Percentiles rank a stretch among this genome's conserved stretches.
Conservation (phyloP, 2,329 filamentous ascomycete species). For the Metarhizium humberi region DNA sequence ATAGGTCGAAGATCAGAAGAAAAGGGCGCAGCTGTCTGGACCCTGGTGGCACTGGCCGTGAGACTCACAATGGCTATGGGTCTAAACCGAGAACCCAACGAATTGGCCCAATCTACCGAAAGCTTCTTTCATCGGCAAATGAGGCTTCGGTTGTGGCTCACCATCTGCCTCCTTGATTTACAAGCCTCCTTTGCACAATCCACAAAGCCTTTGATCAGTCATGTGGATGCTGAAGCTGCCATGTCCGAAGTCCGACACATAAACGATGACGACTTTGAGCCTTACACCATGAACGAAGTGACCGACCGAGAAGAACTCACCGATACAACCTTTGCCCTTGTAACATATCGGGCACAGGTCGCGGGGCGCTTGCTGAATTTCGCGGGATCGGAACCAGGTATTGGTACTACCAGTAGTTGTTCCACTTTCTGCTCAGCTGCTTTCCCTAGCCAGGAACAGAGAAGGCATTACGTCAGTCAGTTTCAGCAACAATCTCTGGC, state of each 20-base stretch:
- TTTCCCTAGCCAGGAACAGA: neutral
- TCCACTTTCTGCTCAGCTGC: neutral
- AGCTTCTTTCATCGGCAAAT: slow-evolving; percentile 9
- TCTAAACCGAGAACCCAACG: neutral
- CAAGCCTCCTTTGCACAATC: slow-evolving; percentile 6
- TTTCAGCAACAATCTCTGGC: slow-evolving; percentile 5
- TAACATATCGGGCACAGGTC: slow-evolving; percentile 5
- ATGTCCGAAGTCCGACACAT: slow-evolving; percentile 2
- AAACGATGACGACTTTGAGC: slow-evolving; percentile 8
- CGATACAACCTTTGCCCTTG: slow-evolving; percentile 7
- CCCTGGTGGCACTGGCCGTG: slow-evolving; percentile 5
- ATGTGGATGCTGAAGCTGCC: slow-evolving; percentile 1
- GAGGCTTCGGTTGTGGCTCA: slow-evolving; percentile 7
- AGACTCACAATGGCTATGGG: slow-evolving; percentile 6
- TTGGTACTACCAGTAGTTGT: neutral
- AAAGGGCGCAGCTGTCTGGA: slow-evolving; percentile 6
- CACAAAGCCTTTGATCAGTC: slow-evolving; percentile 4
- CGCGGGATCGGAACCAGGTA: neutral
- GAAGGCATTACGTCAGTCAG: neutral
- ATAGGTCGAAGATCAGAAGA: slow-evolving; percentile 6
- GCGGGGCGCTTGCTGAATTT: slow-evolving; percentile 4
- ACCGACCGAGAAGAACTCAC: slow-evolving; percentile 7
- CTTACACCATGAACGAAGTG: neutral
- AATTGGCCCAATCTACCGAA: neutral
- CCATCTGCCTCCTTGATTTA: slow-evolving; percentile 7